Evolutionary conservation across 768 basidiomycete genomes (phyloP).

Genomic region (Neoboletus subvelutipes): DNA sequence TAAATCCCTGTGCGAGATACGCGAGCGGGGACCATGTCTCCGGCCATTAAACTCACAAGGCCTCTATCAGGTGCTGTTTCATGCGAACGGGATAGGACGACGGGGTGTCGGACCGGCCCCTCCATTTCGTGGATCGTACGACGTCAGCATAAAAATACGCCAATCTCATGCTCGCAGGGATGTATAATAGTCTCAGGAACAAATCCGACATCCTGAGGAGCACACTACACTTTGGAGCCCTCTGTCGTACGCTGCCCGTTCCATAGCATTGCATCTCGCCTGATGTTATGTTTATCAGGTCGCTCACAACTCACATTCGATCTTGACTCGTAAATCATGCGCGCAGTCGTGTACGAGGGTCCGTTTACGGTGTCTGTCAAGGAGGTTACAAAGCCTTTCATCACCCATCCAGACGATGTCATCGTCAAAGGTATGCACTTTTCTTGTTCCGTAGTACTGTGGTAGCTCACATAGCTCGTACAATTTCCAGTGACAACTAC

Average conservation of each 20-base stretch:
- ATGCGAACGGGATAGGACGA: neutral
- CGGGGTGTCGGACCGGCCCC: neutral
- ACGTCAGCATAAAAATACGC: neutral
- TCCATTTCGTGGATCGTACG: neutral
- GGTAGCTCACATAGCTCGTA: neutral
- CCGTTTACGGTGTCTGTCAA: slow-evolving; percentile 1
- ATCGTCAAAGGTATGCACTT: slow-evolving; percentile 2
- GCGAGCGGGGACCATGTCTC: neutral
- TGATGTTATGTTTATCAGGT: neutral
- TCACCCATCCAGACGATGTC: slow-evolving; percentile 5
- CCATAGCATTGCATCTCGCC: neutral
- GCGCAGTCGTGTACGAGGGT: slow-evolving; percentile 4
- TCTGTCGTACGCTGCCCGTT: neutral
- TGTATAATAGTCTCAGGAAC: neutral
- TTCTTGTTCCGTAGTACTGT: neutral
- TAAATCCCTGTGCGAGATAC: neutral
- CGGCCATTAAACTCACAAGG: neutral
- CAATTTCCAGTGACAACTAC: slow-evolving; percentile 4
- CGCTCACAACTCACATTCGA: neutral
- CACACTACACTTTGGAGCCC: neutral
- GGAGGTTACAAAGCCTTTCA: slow-evolving; percentile 4
- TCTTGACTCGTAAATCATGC: neutral
- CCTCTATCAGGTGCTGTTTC: neutral
- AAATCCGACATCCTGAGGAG: neutral
- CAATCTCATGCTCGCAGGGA: neutral